Evolutionary conservation across 177 flowering plant species (phyloP).

Genomic region (Telopea speciosissima): DNA sequence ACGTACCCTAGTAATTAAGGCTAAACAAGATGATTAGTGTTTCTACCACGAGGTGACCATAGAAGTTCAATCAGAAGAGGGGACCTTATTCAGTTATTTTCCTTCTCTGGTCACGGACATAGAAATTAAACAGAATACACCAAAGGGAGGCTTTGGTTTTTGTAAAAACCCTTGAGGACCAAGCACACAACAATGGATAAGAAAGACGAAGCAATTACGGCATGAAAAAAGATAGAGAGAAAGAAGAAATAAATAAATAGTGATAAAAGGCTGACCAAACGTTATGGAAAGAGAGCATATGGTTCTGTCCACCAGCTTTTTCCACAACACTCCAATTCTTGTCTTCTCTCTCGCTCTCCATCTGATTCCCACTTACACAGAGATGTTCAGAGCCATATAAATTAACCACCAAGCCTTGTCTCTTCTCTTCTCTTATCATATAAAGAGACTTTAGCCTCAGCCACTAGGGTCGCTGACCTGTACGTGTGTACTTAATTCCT

Average conservation of each 20-base stretch:
- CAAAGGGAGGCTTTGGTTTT: too few species aligned
- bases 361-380: slow-evolving; percentile 16
- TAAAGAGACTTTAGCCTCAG: slow-evolving; percentile 4
- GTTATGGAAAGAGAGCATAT: slow-evolving; percentile 34
- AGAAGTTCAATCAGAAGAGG: too few species aligned
- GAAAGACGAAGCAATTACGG: neutral
- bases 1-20: too few species aligned
- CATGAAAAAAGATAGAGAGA: neutral
- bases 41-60: too few species aligned
- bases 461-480: neutral
- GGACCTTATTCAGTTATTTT: too few species aligned
- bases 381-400: neutral
- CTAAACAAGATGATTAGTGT: too few species aligned
- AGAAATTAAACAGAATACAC: too few species aligned
- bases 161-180: too few species aligned
- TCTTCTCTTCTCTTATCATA: neutral
- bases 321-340: slow-evolving; percentile 4
- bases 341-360: neutral
- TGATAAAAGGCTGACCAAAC: slow-evolving; percentile 30
- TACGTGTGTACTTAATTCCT: too few species aligned
- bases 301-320: slow-evolving; percentile 30
- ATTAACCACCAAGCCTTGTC: too few species aligned
- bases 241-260: slow-evolving; percentile 6
- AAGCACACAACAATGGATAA: neutral
- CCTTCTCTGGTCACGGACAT: too few species aligned